Evolutionary conservation across 192 early-diverging fungal species (phyloP).

Genomic region (Nowakowskiella sp.): DNA sequence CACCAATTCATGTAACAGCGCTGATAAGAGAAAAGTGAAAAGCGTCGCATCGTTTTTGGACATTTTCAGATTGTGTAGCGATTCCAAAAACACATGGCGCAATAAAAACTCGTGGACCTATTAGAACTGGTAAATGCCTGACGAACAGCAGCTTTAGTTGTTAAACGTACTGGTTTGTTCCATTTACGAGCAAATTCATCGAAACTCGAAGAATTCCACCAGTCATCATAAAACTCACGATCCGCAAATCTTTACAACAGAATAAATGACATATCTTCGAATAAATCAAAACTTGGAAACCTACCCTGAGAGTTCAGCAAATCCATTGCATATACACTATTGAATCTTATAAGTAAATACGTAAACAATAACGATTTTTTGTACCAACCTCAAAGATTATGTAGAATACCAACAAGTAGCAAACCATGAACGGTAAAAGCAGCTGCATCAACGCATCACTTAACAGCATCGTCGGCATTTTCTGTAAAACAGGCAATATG

Average conservation of each 20-base stretch:
- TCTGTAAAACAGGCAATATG: conserved; percentile 71
- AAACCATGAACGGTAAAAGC: conserved; percentile 83
- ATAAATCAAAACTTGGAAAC: conserved; percentile 2
- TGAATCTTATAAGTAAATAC: neutral
- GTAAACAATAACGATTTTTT: neutral
- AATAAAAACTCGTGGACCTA: conserved; percentile 81
- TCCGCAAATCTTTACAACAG: conserved; percentile 76
- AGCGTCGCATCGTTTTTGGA: conserved; percentile 63
- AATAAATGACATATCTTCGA: conserved; percentile 1
- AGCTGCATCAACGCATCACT: conserved; percentile 53
- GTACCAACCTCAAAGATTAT: conserved; percentile 77
- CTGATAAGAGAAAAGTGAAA: conserved; percentile 72
- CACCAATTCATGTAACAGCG: conserved; percentile 75
- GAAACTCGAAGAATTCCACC: conserved; percentile 88
- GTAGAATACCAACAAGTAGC: conserved; percentile 86
- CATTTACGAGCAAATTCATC: conserved; percentile 95
- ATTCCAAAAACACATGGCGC: conserved; percentile 81
- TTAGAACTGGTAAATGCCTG: neutral
- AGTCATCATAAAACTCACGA: conserved; percentile 96
- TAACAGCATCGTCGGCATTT: conserved; percentile 47
- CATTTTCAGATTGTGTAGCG: conserved; percentile 62
- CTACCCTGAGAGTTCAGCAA: conserved; percentile 83
- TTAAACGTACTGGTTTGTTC: conserved; percentile 67
- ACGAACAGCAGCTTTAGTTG: neutral
- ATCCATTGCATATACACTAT: conserved; percentile 83